Conservation (phyloP, 1,139 yeast species). For the Groenewaldozyma sp. region DNA sequence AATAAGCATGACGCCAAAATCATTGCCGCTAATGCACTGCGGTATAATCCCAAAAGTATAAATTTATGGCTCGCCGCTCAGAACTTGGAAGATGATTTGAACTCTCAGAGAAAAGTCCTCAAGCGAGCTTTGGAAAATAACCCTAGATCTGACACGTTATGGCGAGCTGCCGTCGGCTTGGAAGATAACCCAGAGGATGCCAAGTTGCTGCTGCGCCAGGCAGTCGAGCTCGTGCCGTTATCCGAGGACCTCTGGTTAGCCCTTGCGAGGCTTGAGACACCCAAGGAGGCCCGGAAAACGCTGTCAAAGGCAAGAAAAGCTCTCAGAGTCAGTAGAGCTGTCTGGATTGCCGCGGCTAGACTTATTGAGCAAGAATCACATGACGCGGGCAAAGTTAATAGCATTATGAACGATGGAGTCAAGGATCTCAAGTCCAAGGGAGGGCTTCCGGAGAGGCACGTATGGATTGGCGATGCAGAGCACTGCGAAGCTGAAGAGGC, state of each 20-base stretch:
- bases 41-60: conserved; percentile 45
- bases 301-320: conserved; percentile 49
- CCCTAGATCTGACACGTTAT: conserved; percentile 55
- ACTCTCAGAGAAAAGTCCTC: conserved; percentile 46
- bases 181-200: conserved; percentile 42
- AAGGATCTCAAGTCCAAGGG: conserved; percentile 32
- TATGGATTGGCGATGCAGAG: conserved; percentile 44
- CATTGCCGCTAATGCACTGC: conserved; percentile 59
- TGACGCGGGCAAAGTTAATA: conserved; percentile 37
- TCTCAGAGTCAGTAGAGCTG: conserved; percentile 41
- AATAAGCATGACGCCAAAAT: conserved; percentile 39
- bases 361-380: conserved; percentile 52
- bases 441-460: conserved; percentile 28
- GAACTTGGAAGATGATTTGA: conserved; percentile 50
- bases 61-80: conserved; percentile 66
- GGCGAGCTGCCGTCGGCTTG: conserved; percentile 44
- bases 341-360: conserved; percentile 67
- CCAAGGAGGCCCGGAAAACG: conserved; percentile 43
- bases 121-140: conserved; percentile 68
- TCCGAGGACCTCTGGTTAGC: conserved; percentile 60
- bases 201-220: conserved; percentile 49
- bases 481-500: conserved; percentile 30
- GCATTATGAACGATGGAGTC: conserved; percentile 46
- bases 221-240: conserved; percentile 59
- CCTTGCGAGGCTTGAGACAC: conserved; percentile 38